These are phyloP conservation scores for Paxillus involutus DNA, from an alignment of 768 basidiomycete species.

Conservation along the genomic window DNA sequence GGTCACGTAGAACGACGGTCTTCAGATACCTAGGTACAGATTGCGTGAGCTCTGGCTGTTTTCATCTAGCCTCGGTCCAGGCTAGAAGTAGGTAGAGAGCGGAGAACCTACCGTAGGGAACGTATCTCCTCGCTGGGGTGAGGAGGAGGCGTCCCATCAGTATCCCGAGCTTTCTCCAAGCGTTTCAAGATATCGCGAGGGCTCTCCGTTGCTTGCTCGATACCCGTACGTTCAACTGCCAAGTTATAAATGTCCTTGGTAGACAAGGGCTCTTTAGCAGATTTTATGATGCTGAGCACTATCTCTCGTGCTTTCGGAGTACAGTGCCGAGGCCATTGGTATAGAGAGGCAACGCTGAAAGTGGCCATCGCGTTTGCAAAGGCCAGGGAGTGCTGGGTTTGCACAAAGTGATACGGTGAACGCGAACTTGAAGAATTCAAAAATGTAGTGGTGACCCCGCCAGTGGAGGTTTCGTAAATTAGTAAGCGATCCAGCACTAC, in stretches of 20 bases:
- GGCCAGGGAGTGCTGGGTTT: neutral
- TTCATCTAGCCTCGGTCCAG: neutral
- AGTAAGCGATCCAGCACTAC: too few species aligned
- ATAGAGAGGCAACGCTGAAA: conserved; percentile 17
- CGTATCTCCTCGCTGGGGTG: conserved; percentile 48
- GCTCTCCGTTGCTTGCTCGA: neutral
- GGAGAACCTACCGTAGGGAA: conserved; percentile 47
- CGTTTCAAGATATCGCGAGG: neutral
- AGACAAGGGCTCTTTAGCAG: conserved; percentile 21
- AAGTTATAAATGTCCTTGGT: conserved; percentile 29
- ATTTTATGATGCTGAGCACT: conserved; percentile 19
- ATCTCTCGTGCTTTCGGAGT: conserved; percentile 17
- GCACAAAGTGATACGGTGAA: neutral
- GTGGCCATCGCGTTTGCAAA: conserved; percentile 7
- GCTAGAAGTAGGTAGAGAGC: neutral
- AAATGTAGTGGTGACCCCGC: neutral
- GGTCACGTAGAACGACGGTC: conserved; percentile 45
- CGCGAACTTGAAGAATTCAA: neutral
- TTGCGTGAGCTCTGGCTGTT: neutral
- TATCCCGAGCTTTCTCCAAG: neutral
- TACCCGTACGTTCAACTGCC: conserved; percentile 11
- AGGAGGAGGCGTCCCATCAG: conserved; percentile 31
- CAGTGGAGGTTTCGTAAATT: neutral
- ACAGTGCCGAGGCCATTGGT: conserved; percentile 22
- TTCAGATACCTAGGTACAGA: conserved; percentile 51